phyloP scores from a whole-genome alignment of 116 monocot genomes.

The Trichopus zeylanicus region DNA sequence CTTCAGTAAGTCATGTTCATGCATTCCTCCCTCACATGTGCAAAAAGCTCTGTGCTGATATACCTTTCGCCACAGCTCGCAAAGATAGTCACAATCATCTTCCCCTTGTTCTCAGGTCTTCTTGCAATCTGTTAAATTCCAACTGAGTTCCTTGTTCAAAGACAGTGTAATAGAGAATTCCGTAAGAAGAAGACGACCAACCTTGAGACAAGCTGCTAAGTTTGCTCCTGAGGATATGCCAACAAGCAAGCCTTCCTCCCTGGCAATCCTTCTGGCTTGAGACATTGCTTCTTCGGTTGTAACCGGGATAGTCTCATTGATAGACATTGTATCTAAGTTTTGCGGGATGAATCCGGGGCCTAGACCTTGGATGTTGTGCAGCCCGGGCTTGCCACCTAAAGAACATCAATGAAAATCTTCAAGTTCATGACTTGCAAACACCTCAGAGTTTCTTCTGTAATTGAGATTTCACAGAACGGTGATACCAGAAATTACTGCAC shows the following conservation, averaged over 20 bases:
- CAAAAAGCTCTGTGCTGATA: slow-evolving; percentile 67
- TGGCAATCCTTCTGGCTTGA: slow-evolving; percentile 62
- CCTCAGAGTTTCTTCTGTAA: too few species aligned
- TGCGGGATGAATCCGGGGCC: slow-evolving; percentile 55
- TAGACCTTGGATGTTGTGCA: slow-evolving; percentile 71
- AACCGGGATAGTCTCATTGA: slow-evolving; percentile 66
- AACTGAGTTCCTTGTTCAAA: background rate
- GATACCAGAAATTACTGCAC: slow-evolving; percentile 90
- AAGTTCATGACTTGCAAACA: too few species aligned
- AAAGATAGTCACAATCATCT: slow-evolving; percentile 79
- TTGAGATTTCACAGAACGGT: background rate
- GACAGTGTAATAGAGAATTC: background rate
- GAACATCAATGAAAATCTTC: too few species aligned
- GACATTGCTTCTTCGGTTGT: slow-evolving; percentile 58
- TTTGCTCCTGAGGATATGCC: slow-evolving; percentile 91
- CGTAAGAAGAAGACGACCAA: background rate
- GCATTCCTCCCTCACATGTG: slow-evolving; percentile 65
- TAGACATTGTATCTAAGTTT: slow-evolving; percentile 40
- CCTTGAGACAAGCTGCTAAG: slow-evolving; percentile 73
- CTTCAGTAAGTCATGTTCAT: slow-evolving; percentile 40
- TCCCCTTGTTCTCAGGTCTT: slow-evolving; percentile 63
- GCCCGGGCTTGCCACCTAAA: slow-evolving; percentile 62
- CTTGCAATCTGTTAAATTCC: slow-evolving; percentile 31
- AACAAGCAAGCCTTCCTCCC: slow-evolving; percentile 79
- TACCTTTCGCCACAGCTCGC: slow-evolving; percentile 83